Evolutionary conservation across 192 early-diverging fungal genomes (phyloP), one percentile per base, ranked within the genome.

Genomic region (Podochytrium sp.): DNA sequence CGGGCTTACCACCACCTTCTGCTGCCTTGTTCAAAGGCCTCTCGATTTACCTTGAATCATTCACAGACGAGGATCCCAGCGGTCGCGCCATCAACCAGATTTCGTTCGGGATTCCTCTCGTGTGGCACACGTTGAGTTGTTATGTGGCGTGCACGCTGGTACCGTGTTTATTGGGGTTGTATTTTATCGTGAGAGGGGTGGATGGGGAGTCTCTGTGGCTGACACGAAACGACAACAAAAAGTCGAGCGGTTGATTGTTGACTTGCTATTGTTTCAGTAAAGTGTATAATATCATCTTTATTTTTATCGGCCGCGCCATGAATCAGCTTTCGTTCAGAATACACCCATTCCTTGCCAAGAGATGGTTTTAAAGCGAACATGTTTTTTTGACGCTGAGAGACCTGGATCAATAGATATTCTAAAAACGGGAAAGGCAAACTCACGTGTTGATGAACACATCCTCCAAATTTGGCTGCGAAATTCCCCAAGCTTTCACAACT

Each of bases 401-500:
- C 10, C 10, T 20, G 43, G 43, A 20, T 47, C 7, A 55, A 23
- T 10, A 55, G 10, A 16, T 47, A 47, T 47, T 47, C 25, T 55
- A 7, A 23, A 23, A 55, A 55, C 7, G 0, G 23, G 52, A 25
- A 55, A 55, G 52, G 52, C 52, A 55, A 7, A 10, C 20, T 55
- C 10, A 55, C 52, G 52, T 25, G 5, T 55, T 29, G 30, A 55
- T 10, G 34, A 61, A 61, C 10, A 61, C 58, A 23, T 61, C 58
- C 23, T 61, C 58, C 12, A 61, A 23, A 7, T 4, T 61, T 7
- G 58, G 4, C 33, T 10, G 29, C 25, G 58, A 61, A 4, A 61
- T 38, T 14, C 58, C 58, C 58, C 58, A 61, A 16, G 58, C 58
- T 34, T 61, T 61, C 4, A 61, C 58, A 61, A 32, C 12, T 18